phyloP scores from a whole-genome alignment of 2,329 filamentous ascomycete species.

The Aspergillus luchuensis region DNA sequence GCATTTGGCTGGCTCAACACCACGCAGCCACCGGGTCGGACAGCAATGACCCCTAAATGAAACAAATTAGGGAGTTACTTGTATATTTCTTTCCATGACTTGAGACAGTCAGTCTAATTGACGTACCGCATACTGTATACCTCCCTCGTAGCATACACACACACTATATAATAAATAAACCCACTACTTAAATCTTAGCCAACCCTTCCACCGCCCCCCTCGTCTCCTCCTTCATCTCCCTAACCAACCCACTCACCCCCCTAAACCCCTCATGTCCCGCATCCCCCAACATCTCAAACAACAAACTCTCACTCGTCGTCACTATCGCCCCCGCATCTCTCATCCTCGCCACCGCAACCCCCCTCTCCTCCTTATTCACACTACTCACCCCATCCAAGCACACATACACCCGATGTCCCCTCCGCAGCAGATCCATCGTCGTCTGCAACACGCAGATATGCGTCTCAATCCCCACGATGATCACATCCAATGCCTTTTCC shows the following conservation, averaged over 20 bases:
- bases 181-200: constrained; percentile 56
- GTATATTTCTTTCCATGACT: too few relatives aligned
- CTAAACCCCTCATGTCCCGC: constrained; percentile 71
- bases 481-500: constrained; percentile 57
- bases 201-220: constrained; percentile 68
- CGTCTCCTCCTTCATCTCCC: constrained; percentile 72
- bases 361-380: constrained; percentile 79
- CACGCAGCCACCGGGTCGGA: constrained; percentile 26
- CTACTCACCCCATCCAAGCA: constrained; percentile 88
- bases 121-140: not conserved
- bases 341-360: constrained; percentile 74
- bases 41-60: constrained; percentile 26
- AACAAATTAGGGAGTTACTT: constrained; percentile 23
- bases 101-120: not conserved
- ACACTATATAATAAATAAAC: not conserved
- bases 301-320: constrained; percentile 83
- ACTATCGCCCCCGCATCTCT: constrained; percentile 74
- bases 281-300: constrained; percentile 89
- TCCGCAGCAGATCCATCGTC: constrained; percentile 73
- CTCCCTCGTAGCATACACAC: not conserved
- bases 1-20: constrained; percentile 90
- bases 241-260: constrained; percentile 73
- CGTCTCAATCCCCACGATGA: constrained; percentile 86
- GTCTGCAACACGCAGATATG: constrained; percentile 97
- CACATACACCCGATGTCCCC: constrained; percentile 80